These are phyloP conservation scores for Ogataea populi-albae DNA, from an alignment of 805 yeast genomes.

Conservation along the genomic window DNA sequence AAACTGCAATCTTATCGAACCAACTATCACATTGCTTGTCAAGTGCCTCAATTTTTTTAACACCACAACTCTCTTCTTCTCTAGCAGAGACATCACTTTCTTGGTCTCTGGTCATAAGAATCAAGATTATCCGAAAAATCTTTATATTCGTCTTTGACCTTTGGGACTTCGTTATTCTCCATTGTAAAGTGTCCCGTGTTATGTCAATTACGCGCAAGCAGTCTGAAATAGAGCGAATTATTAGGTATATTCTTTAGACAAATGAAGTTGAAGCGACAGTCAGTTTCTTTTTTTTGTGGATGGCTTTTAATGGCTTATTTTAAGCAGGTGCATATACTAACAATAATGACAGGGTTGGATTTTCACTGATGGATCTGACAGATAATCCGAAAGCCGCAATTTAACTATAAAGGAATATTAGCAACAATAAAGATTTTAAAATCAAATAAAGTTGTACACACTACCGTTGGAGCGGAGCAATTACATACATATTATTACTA, in stretches of 20 bases:
- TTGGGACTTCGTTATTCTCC: background rate
- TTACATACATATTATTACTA: too few relatives aligned
- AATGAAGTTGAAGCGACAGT: too few relatives aligned
- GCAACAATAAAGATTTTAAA: too few relatives aligned
- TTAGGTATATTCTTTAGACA: background rate
- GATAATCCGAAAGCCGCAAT: constrained; percentile 1
- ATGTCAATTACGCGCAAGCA: background rate
- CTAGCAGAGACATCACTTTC: background rate
- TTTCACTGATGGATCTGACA: constrained; percentile 2
- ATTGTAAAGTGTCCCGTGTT: background rate
- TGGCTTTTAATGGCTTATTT: too few relatives aligned
- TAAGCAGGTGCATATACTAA: background rate
- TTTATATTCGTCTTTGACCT: too few relatives aligned
- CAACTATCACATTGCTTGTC: constrained; percentile 43
- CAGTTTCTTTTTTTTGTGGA: too few relatives aligned
- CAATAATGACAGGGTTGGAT: background rate
- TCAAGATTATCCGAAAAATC: too few relatives aligned
- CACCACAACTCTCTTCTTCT: constrained; percentile 43
- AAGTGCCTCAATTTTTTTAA: constrained; percentile 53
- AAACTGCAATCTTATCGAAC: constrained; percentile 37
- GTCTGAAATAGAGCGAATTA: background rate
- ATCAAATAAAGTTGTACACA: too few relatives aligned
- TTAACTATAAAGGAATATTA: background rate
- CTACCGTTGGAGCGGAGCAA: too few relatives aligned
- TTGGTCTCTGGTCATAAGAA: too few relatives aligned